Conservation (phyloP, 2,329 filamentous ascomycete species). For the Biscogniauxia marginata region DNA sequence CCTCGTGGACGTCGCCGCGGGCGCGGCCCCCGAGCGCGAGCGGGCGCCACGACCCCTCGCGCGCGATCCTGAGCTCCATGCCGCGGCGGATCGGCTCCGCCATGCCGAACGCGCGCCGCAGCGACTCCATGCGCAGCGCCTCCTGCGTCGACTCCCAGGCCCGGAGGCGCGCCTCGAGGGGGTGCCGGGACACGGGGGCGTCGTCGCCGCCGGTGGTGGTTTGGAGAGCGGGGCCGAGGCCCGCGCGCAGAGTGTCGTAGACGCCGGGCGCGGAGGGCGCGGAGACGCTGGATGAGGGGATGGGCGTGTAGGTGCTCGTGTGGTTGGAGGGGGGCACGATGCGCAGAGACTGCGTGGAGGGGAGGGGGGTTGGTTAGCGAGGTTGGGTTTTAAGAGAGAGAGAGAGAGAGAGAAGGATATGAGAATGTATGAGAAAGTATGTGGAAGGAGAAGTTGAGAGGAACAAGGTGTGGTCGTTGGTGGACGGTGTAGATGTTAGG, state of each 20-base stretch:
- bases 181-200: conserved; percentile 70
- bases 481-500: too few relatives aligned
- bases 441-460: conserved; percentile 2
- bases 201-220: conserved; percentile 18
- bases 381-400: neutral
- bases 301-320: conserved; percentile 64
- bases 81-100: conserved; percentile 87
- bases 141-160: conserved; percentile 92
- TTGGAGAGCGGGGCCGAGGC: conserved; percentile 64
- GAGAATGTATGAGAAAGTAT: conserved; percentile 4
- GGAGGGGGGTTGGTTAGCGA: conserved; percentile 17
- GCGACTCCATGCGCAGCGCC: conserved; percentile 72
- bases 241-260: conserved; percentile 87
- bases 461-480: neutral
- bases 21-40: conserved; percentile 61
- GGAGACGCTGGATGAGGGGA: conserved; percentile 53
- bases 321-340: conserved; percentile 74
- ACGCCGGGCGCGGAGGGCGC: conserved; percentile 91
- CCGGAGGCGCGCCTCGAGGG: conserved; percentile 85
- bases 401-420: neutral
- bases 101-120: conserved; percentile 86
- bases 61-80: conserved; percentile 92
- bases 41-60: conserved; percentile 77
- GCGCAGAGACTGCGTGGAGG: conserved; percentile 69
- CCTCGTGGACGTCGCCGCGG: conserved; percentile 71